These are phyloP conservation scores for Hansenula anomala DNA, from an alignment of 1,139 yeast genomes.

Conservation along the genomic window DNA sequence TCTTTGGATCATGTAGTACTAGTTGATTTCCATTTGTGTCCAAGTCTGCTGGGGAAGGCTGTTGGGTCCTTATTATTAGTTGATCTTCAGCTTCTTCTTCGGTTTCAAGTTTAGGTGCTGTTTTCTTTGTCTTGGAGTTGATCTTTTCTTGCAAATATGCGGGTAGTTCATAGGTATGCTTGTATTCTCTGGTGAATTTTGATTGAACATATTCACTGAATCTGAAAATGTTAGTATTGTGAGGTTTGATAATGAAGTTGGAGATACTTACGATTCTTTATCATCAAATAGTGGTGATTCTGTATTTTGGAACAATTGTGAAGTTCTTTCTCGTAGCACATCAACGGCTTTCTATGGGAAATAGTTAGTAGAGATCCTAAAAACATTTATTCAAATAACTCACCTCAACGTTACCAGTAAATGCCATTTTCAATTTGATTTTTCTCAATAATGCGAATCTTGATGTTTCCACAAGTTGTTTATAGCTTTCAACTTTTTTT, in stretches of 20 bases:
- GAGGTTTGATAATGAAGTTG: too few relatives aligned
- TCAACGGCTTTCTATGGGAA: constrained; percentile 9
- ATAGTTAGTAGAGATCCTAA: neutral
- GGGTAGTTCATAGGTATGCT: constrained; percentile 20
- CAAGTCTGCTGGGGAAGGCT: neutral
- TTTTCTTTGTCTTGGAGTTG: constrained; percentile 10
- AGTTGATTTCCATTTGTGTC: constrained; percentile 1
- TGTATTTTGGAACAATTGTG: constrained; percentile 9
- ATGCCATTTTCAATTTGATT: constrained; percentile 8
- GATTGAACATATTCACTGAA: constrained; percentile 17
- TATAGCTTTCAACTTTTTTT: neutral
- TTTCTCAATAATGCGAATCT: neutral
- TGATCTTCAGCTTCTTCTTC: constrained; percentile 4
- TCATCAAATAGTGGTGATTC: constrained; percentile 2
- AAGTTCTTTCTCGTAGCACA: constrained; percentile 9
- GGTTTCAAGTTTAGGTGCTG: constrained; percentile 11
- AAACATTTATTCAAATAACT: neutral
- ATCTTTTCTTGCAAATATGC: constrained; percentile 20
- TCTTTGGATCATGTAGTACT: constrained; percentile 8
- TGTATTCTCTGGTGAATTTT: constrained; percentile 26
- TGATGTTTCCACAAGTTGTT: too few relatives aligned
- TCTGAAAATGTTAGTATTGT: constrained; percentile 2
- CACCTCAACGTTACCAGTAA: constrained; percentile 8
- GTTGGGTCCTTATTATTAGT: constrained; percentile 5
- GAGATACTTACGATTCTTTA: constrained; percentile 5